A percentile compares a stretch with the other conserved stretches of the same genome.
Conservation (phyloP, 208 protist species). For the Acanthamoeba royreba region DNA sequence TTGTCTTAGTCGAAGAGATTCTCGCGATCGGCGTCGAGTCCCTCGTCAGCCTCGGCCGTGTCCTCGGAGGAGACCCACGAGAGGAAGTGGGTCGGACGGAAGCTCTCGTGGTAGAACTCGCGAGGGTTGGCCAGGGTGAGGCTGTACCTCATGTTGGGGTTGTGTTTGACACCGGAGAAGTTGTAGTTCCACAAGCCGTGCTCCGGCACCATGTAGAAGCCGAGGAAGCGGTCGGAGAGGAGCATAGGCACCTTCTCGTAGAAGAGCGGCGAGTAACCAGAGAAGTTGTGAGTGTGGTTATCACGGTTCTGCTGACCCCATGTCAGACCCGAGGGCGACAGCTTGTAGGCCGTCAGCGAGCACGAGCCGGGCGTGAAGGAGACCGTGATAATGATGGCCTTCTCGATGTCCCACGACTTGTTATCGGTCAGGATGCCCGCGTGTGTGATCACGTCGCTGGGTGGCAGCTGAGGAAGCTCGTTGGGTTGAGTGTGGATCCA, state of each 20-base stretch:
- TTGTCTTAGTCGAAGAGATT: slow-evolving; percentile 50
- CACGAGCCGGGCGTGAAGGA: slow-evolving; percentile 91
- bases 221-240: slow-evolving; percentile 90
- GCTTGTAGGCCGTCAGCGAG: slow-evolving; percentile 87
- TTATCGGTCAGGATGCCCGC: slow-evolving; percentile 83
- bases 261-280: slow-evolving; percentile 82
- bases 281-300: slow-evolving; percentile 65
- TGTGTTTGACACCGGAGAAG: slow-evolving; percentile 90
- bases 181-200: slow-evolving; percentile 94
- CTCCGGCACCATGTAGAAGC: slow-evolving; percentile 93
- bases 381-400: slow-evolving; percentile 84
- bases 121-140: slow-evolving; percentile 88
- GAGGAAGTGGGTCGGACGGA: slow-evolving; percentile 91
- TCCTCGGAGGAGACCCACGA: slow-evolving; percentile 73
- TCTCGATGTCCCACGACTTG: slow-evolving; percentile 85
- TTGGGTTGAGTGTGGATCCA: slow-evolving; percentile 95
- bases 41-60: neutral
- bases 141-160: slow-evolving; percentile 84
- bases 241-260: slow-evolving; percentile 92
- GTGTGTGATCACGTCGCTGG: slow-evolving; percentile 87
- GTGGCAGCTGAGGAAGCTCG: slow-evolving; percentile 86
- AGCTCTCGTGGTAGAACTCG: slow-evolving; percentile 92
- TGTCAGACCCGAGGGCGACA: slow-evolving; percentile 88
- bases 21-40: slow-evolving; percentile 50
- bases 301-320: slow-evolving; percentile 90